Conservation (phyloP, 2,329 filamentous ascomycete genomes). For the Neonectria punicea region DNA sequence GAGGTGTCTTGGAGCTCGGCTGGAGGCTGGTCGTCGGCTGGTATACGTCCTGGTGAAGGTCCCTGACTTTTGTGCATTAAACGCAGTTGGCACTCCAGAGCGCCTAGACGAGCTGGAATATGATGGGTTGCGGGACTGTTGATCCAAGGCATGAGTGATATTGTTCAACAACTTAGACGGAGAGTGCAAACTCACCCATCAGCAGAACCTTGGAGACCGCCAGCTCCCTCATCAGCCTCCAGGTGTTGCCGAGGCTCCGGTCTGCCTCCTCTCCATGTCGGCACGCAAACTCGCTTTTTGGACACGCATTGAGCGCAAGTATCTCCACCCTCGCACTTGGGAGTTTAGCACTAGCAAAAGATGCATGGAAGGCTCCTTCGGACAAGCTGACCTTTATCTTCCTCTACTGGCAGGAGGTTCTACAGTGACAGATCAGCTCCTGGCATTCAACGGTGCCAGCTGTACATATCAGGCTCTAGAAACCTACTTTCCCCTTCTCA, state of each 20-base stretch:
- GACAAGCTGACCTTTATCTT: neutral
- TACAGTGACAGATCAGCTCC: neutral
- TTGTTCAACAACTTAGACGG: neutral
- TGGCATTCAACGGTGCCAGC: too few relatives aligned
- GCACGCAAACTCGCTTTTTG: constrained; percentile 23
- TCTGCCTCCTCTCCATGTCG: constrained; percentile 14
- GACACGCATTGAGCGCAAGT: constrained; percentile 29
- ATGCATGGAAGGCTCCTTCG: neutral
- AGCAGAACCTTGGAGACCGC: neutral
- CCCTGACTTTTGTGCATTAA: constrained; percentile 9
- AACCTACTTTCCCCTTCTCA: too few relatives aligned
- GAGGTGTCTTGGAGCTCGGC: constrained; percentile 23
- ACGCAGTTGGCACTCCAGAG: constrained; percentile 21
- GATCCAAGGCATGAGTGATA: neutral
- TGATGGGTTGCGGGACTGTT: constrained; percentile 4
- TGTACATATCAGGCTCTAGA: too few relatives aligned
- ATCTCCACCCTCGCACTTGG: constrained; percentile 33
- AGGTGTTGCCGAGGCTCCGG: constrained; percentile 7
- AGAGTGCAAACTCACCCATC: neutral
- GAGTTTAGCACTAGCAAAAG: neutral
- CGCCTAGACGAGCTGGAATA: constrained; percentile 16
- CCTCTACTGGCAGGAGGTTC: neutral
- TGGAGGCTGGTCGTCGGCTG: constrained; percentile 11
- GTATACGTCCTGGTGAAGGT: neutral
- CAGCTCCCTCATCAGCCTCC: neutral